Base-by-base conservation (phyloP, 768 basidiomycete species). In the Calocybe cyanea region DNA sequence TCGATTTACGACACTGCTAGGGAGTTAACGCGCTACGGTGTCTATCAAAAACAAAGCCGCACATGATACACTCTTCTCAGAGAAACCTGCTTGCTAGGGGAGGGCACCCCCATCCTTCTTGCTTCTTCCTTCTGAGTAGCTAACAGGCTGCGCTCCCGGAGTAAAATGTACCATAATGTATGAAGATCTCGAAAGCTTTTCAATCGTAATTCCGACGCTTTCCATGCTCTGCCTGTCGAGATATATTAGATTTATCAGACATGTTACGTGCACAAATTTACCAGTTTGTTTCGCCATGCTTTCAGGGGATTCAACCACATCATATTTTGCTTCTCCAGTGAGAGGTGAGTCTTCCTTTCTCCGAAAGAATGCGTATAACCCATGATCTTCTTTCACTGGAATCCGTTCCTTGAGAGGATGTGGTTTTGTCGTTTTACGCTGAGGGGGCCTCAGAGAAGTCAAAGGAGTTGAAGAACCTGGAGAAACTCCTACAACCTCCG, bases 101-200 rank as follows among this genome's bases (percentile, higher is more conserved):
- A 63, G 13, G 48, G 52, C 7, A 79, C 63, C 11, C 80, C 80
- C 53, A 85, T 59, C 54, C 91, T 70, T 51, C 86, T 73, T 33
- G 76, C 72, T 59, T 93, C 92, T 53, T 87, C 87, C 50, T 70
- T 75, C 63, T 98, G 94, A 7, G 93, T 91, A 8, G 88, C 86
- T 46, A 97, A 73, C 20, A 95, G 70, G 66, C 98, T 99, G 3
- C 88, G 78, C 64, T 99, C 96, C 52, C 91, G 75, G 37, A 92
- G 58, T 19, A 92, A 69, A 38, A 97, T 75, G 62, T 95, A 97
- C 95, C 96, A 99, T 30, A 99, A 73, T 7, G 83, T 87, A 64
- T 99, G 96, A 51, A 99, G 69, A 60, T 98, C 94, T 49, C 80
- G 78, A 72, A 98, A 98, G 52, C 82, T 88, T 66, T 97, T 97